Conservation (phyloP, 2,329 filamentous ascomycete genomes). For the Colletotrichum siamense region DNA sequence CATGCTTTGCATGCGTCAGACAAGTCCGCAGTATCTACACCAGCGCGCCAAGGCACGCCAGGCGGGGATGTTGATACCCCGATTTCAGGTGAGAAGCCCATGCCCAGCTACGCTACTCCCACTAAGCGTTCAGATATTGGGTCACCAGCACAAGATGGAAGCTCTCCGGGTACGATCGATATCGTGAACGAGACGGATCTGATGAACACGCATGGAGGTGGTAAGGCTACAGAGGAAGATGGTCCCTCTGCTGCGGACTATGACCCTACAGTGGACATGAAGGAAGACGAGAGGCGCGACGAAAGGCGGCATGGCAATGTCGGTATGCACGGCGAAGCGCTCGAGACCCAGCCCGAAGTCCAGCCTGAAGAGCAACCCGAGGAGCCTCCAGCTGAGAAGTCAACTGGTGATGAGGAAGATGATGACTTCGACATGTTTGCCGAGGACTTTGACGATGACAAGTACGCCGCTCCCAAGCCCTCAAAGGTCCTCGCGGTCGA, state of each 20-base stretch:
- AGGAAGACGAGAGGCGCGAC: conserved; percentile 78
- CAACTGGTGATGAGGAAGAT: conserved; percentile 54
- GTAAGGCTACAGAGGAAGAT: conserved; percentile 57
- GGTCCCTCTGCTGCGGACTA: conserved; percentile 93
- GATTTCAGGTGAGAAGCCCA: conserved; percentile 47
- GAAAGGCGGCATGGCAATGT: conserved; percentile 66
- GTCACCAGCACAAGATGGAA: conserved; percentile 54
- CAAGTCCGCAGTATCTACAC: conserved; percentile 61
- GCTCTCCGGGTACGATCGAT: conserved; percentile 65
- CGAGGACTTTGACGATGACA: conserved; percentile 74
- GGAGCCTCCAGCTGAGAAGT: conserved; percentile 44
- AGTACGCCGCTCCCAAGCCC: conserved; percentile 61
- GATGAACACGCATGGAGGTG: conserved; percentile 62
- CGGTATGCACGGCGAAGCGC: conserved; percentile 51
- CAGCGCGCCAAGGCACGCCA: conserved; percentile 51
- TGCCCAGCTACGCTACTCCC: not conserved
- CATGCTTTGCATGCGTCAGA: conserved; percentile 73
- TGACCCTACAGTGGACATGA: conserved; percentile 87
- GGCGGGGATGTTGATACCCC: conserved; percentile 47
- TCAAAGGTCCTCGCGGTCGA: conserved; percentile 43
- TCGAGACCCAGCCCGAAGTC: conserved; percentile 27
- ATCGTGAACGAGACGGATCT: conserved; percentile 72
- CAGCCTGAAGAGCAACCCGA: conserved; percentile 34
- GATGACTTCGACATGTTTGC: conserved; percentile 92
- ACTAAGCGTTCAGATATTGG: conserved; percentile 38